Conservation (phyloP, 805 yeast species). For the Candida sonorensis region DNA sequence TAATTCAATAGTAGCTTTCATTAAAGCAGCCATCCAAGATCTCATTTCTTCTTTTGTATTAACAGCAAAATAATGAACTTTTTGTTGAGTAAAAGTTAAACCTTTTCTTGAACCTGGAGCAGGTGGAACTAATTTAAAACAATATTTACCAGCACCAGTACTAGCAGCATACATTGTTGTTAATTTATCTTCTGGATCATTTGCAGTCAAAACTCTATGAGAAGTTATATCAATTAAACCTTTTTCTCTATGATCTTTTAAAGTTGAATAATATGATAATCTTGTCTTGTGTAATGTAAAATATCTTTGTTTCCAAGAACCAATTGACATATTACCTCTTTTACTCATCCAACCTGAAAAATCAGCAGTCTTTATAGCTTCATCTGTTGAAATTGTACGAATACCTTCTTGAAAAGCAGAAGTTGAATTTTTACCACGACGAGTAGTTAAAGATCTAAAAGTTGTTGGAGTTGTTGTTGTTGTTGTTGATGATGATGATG, state of each 20-base stretch:
- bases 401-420: constrained; percentile 88
- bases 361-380: constrained; percentile 69
- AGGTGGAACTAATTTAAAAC: constrained; percentile 92
- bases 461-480: constrained; percentile 22
- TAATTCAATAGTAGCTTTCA: constrained; percentile 93
- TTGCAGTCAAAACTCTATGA: constrained; percentile 80
- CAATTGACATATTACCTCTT: constrained; percentile 74
- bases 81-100: constrained; percentile 91
- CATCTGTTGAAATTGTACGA: constrained; percentile 63
- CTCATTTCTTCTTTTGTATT: constrained; percentile 89
- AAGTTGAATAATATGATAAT: constrained; percentile 74
- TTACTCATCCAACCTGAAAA: constrained; percentile 96
- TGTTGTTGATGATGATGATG: too few species aligned
- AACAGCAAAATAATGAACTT: constrained; percentile 93
- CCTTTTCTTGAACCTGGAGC: constrained; percentile 97
- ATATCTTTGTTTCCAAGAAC: constrained; percentile 86
- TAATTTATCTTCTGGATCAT: constrained; percentile 66
- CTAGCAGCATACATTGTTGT: constrained; percentile 87
- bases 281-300: constrained; percentile 91
- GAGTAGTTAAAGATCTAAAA: constrained; percentile 34
- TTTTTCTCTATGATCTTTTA: constrained; percentile 76
- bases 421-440: constrained; percentile 53
- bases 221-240: constrained; percentile 96
- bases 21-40: constrained; percentile 88
- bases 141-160: constrained; percentile 88